phyloP scores from a whole-genome alignment of 1,139 yeast species.

The Taphrina flavorubra region DNA sequence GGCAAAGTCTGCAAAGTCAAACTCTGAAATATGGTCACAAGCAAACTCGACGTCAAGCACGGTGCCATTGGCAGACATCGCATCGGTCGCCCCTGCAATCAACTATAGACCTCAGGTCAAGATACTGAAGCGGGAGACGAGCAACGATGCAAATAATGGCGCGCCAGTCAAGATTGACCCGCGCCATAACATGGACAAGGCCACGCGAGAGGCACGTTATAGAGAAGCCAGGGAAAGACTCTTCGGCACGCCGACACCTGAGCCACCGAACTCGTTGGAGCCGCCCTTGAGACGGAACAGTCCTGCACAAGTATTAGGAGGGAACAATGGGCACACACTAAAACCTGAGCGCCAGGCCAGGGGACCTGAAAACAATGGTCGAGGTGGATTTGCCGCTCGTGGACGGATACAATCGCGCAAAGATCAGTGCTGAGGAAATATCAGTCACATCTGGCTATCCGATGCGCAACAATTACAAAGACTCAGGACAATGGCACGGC shows the following conservation, averaged over 20 bases:
- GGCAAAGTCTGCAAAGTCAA: conserved; percentile 9
- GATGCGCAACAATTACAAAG: no score
- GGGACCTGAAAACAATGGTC: conserved; percentile 6
- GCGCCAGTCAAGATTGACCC: not conserved
- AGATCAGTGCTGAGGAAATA: not conserved
- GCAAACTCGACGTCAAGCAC: conserved; percentile 18
- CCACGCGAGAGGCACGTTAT: conserved; percentile 26
- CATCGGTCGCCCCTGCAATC: not conserved
- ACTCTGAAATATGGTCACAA: conserved; percentile 29
- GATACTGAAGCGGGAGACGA: conserved; percentile 20
- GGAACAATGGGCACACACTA: not conserved
- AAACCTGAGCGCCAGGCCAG: conserved; percentile 21
- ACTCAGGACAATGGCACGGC: no score
- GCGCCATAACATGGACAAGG: conserved; percentile 11
- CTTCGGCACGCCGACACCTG: conserved; percentile 20
- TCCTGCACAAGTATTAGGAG: not conserved
- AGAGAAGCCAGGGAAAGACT: conserved; percentile 32
- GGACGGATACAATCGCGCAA: not conserved
- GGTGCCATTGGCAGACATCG: conserved; percentile 1
- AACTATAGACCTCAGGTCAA: conserved; percentile 26
- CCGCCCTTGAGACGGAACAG: not conserved
- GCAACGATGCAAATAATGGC: not conserved
- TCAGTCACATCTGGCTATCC: no score
- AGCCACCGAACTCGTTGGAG: not conserved
- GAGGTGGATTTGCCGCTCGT: conserved; percentile 22